Conservation (phyloP, 148 eudicot species). For the Rhododendron henanense region DNA sequence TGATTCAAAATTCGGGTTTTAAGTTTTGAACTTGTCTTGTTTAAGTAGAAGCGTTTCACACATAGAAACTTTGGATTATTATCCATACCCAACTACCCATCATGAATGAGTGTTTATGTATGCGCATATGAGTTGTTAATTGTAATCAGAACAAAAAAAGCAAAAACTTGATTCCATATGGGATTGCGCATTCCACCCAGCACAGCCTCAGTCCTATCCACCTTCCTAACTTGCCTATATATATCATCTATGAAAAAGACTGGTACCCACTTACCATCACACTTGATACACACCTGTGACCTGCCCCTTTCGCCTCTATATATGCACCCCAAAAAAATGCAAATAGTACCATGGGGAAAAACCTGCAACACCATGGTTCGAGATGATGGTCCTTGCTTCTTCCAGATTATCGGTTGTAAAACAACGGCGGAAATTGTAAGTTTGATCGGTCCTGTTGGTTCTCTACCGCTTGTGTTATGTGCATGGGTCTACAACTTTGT, state of each 20-base stretch:
- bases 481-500: neutral
- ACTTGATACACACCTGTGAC: neutral
- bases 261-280: neutral
- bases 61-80: neutral
- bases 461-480: neutral
- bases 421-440: neutral
- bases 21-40: neutral
- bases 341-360: neutral
- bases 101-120: neutral
- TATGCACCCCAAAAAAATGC: neutral
- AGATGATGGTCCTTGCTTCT: slow-evolving; percentile 22
- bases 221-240: neutral
- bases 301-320: neutral
- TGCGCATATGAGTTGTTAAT: neutral
- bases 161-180: neutral
- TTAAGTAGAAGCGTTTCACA: neutral
- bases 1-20: neutral
- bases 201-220: neutral
- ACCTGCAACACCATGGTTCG: neutral
- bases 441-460: neutral
- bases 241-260: neutral
- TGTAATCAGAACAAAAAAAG: neutral
- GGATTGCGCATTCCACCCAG: neutral
- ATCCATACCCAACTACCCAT: neutral
- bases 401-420: neutral